These are phyloP conservation scores for Periconia sp. DNA, from an alignment of 2,329 filamentous ascomycete species.

Conservation along the genomic window DNA sequence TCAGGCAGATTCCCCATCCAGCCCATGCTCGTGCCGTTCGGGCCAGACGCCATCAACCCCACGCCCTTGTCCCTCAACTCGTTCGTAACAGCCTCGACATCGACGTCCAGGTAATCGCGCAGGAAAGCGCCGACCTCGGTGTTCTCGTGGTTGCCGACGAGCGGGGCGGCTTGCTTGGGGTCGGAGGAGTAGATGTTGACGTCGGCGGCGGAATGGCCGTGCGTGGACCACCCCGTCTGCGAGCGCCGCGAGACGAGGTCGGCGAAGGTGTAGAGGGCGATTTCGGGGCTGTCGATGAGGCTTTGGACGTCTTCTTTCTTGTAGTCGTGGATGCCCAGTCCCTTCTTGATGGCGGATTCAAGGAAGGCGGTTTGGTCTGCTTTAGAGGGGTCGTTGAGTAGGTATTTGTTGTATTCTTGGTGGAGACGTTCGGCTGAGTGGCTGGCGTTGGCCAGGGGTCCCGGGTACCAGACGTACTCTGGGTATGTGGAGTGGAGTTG, in stretches of 20 bases:
- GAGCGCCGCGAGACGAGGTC: conserved; percentile 86
- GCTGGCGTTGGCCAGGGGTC: conserved; percentile 77
- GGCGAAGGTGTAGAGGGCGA: conserved; percentile 67
- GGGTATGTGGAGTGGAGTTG: conserved; percentile 67
- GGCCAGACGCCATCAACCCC: conserved; percentile 30
- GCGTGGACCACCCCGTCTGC: conserved; percentile 90
- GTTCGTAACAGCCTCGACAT: conserved; percentile 75
- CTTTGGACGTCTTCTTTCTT: conserved; percentile 68
- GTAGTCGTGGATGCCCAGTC: conserved; percentile 76
- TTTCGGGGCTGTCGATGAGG: conserved; percentile 61
- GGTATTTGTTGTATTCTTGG: conserved; percentile 61
- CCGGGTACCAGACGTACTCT: conserved; percentile 78
- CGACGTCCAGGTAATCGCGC: conserved; percentile 73
- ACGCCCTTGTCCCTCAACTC: conserved; percentile 65
- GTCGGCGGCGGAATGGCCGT: conserved; percentile 86
- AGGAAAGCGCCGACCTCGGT: conserved; percentile 87
- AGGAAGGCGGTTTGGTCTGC: conserved; percentile 59
- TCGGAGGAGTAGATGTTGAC: conserved; percentile 94
- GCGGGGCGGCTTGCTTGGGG: conserved; percentile 59
- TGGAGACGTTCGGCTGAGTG: conserved; percentile 72
- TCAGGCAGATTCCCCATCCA: conserved; percentile 49
- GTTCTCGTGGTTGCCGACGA: conserved; percentile 91
- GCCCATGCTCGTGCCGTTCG: conserved; percentile 29
- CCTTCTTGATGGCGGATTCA: conserved; percentile 66
- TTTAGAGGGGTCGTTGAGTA: conserved; percentile 46